Percentiles rank a stretch among this genome's conserved stretches.
Evolutionary conservation across 352 stramenopile species (phyloP).

Genomic region (Globisporangium cylindrosporum): DNA sequence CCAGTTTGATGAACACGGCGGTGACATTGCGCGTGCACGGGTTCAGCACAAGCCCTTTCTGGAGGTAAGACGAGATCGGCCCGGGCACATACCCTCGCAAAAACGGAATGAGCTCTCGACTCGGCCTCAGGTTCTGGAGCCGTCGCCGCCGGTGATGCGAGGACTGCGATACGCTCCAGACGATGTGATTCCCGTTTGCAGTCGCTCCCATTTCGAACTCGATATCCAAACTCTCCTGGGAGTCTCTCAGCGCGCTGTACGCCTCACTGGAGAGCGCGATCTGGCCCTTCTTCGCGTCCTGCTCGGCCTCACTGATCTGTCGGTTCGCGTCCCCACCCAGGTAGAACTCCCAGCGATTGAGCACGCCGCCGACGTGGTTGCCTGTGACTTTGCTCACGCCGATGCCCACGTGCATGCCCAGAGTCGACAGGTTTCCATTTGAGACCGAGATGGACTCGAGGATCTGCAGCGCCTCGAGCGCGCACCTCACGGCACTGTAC

Average conservation of each 20-base stretch:
- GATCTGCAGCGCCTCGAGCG: constrained; percentile 51
- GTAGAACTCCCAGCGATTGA: constrained; percentile 88
- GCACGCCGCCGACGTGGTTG: constrained; percentile 79
- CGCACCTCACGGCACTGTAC: constrained; percentile 56
- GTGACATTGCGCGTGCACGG: constrained; percentile 70
- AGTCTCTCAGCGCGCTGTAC: constrained; percentile 30
- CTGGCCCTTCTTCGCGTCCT: constrained; percentile 64
- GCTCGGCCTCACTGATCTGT: constrained; percentile 75
- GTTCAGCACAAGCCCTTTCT: constrained; percentile 62
- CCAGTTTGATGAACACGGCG: constrained; percentile 67
- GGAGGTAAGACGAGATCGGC: constrained; percentile 63
- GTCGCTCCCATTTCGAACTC: constrained; percentile 22
- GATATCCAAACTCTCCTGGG: constrained; percentile 24
- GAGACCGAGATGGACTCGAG: constrained; percentile 27
- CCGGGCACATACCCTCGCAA: constrained; percentile 65
- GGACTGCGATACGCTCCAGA: constrained; percentile 26
- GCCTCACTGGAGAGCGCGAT: constrained; percentile 68
- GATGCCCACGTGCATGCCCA: constrained; percentile 85
- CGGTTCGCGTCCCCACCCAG: constrained; percentile 77
- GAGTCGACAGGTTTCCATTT: constrained; percentile 27
- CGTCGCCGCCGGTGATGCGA: constrained; percentile 11
- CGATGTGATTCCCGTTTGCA: constrained; percentile 47
- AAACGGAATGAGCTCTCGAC: constrained; percentile 50
- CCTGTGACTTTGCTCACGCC: constrained; percentile 69
- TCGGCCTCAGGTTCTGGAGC: constrained; percentile 17